A percentile compares a stretch with the other conserved stretches of the same genome.
Evolutionary conservation across 495 filamentous ascomycete species (phyloP).

Genomic region (Podospora sp.): DNA sequence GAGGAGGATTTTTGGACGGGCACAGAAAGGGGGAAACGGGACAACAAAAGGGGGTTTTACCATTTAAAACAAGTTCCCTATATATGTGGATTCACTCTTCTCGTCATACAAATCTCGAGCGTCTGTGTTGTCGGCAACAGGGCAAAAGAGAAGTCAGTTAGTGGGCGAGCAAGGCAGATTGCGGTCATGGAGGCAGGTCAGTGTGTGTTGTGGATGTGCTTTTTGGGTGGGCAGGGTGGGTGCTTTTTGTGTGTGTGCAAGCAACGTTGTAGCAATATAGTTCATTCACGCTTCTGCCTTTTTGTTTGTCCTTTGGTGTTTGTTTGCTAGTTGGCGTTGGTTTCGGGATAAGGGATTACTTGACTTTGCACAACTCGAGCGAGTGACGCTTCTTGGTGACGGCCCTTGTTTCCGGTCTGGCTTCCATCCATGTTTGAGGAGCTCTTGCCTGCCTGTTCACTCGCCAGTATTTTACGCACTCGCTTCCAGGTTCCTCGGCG

Average conservation of each 20-base stretch:
- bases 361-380: no score
- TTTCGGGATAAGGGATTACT: neutral
- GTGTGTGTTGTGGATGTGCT: constrained; percentile 1
- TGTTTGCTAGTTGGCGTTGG: neutral
- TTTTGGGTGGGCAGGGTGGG: neutral
- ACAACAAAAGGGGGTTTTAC: neutral
- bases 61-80: neutral
- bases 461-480: no score
- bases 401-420: no score
- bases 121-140: neutral
- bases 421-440: no score
- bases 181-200: neutral
- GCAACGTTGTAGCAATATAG: neutral
- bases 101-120: neutral
- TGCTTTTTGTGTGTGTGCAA: neutral
- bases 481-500: no score
- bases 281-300: neutral
- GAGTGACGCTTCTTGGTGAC: no score
- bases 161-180: neutral
- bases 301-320: neutral
- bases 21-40: neutral
- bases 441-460: no score
- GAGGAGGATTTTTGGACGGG: neutral
- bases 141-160: neutral
- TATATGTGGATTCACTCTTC: neutral